A percentile compares a stretch with the other conserved stretches of the same genome.
Evolutionary conservation across 805 yeast genomes (phyloP).

Genomic region (Lipomyces lipofer): DNA sequence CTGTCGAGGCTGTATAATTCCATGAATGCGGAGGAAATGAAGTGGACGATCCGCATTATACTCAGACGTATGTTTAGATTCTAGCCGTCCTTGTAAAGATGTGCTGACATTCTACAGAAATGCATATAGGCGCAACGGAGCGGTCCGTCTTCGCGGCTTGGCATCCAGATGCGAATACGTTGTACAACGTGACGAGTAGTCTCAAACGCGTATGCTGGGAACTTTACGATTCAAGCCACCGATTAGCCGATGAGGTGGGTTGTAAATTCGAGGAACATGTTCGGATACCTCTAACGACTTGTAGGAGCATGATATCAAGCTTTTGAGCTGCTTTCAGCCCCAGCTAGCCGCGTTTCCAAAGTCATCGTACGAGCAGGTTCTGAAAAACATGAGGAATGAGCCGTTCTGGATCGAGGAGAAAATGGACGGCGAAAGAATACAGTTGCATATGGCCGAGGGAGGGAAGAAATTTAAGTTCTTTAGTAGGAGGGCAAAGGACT

Average conservation of each 20-base stretch:
- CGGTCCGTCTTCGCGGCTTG: constrained; percentile 57
- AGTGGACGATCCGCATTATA: constrained; percentile 68
- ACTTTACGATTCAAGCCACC: constrained; percentile 50
- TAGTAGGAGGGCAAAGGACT: constrained; percentile 73
- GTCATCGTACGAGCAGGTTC: constrained; percentile 49
- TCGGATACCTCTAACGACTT: background rate
- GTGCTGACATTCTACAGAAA: constrained; percentile 22
- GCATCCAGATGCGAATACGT: constrained; percentile 76
- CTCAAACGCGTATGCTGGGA: constrained; percentile 60
- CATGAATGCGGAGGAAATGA: constrained; percentile 62
- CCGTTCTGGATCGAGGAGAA: constrained; percentile 82
- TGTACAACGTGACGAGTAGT: constrained; percentile 65
- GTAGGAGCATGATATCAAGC: constrained; percentile 46
- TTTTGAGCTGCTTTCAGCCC: constrained; percentile 66
- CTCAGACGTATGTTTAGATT: constrained; percentile 51
- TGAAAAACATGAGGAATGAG: constrained; percentile 41
- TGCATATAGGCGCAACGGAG: constrained; percentile 58
- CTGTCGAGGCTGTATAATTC: constrained; percentile 53
- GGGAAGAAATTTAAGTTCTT: constrained; percentile 52
- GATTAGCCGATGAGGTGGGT: constrained; percentile 47
- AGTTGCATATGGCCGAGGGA: constrained; percentile 61
- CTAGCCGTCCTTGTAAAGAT: constrained; percentile 2
- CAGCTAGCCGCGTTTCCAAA: constrained; percentile 65
- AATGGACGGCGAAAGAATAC: constrained; percentile 88
- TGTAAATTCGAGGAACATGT: constrained; percentile 45